Conservation (phyloP, 805 yeast species). For the Yarrowia sp. region DNA sequence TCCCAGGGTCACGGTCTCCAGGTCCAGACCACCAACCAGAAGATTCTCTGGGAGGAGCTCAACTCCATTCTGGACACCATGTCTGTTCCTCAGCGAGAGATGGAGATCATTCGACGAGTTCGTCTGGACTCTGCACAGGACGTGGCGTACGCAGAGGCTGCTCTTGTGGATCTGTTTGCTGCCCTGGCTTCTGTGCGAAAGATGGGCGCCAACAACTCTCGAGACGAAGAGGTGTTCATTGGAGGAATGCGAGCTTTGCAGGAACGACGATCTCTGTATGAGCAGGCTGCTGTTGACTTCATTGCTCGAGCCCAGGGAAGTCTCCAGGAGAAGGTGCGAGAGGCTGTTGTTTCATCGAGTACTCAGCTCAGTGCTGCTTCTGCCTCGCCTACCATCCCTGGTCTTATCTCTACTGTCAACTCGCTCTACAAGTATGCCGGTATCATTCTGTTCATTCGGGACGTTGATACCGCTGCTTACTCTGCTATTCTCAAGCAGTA, state of each 20-base stretch:
- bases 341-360: constrained; percentile 43
- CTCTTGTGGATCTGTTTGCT: constrained; percentile 62
- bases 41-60: constrained; percentile 72
- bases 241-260: constrained; percentile 68
- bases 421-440: constrained; percentile 55
- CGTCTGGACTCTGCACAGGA: constrained; percentile 58
- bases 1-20: constrained; percentile 81
- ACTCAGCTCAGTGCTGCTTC: constrained; percentile 30
- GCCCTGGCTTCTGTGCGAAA: constrained; percentile 70
- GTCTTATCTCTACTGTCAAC: constrained; percentile 45
- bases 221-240: constrained; percentile 50
- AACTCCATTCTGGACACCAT: constrained; percentile 74
- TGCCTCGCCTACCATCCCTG: constrained; percentile 40
- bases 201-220: constrained; percentile 52
- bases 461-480: constrained; percentile 59
- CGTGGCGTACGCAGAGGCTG: constrained; percentile 59
- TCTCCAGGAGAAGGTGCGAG: constrained; percentile 55
- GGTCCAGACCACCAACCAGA: constrained; percentile 81
- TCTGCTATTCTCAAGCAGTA: constrained; percentile 54
- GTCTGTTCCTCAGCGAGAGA: constrained; percentile 63
- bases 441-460: constrained; percentile 64
- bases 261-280: constrained; percentile 69
- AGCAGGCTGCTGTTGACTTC: constrained; percentile 61
- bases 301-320: constrained; percentile 56
- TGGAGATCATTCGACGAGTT: constrained; percentile 57